Evolutionary conservation across 1,284 basidiomycete species (phyloP), one percentile per base, ranked within the genome.

Genomic region (Pseudozyma flocculosa): DNA sequence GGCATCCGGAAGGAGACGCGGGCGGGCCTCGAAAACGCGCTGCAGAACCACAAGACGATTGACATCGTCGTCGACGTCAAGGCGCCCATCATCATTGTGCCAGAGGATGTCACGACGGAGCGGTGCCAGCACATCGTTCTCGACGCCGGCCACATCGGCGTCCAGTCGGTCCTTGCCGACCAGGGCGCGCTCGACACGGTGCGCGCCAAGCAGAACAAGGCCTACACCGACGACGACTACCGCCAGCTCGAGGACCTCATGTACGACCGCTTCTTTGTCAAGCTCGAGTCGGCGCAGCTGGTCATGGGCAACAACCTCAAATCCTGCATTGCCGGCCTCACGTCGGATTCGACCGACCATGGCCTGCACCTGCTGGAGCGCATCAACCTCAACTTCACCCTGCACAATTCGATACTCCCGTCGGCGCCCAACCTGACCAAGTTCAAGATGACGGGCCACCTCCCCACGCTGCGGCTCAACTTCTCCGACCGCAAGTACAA

Each of bases 401-500:
- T 96, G 18, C 90, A 97, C 70, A 95, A 89, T 75, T 96, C 92
- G 2, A 99, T 99, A 67, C 86, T 96, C 29, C 87, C 91, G 0
- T 87, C 86, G 51, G 90, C 87, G 5, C 84, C 89, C 36, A 93
- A 85, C 62, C 83, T 98, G 40, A 86, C 93, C 9, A 85, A 88
- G 40, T 89, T 97, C 84, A 98, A 95, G 80, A 83, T 98, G 48
- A 87, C 90, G 1, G 95, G 94, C 11, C 88, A 88, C 59, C 81
- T 99, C 50, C 94, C 95, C 1, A 86, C 85, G 40, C 82, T 99
- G 7, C 87, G 90, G 71, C 84, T 96, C 76, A 98, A 99, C 79
- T 84, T 98, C 60, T 98, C 95, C 7, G 95, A 98, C 70, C 84
- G 84, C 21, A 99, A 98, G 80, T 99, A 99, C 81, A 91, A 94